phyloP scores from a whole-genome alignment of 352 stramenopile genomes.

The Saprolegnia parasitica region DNA sequence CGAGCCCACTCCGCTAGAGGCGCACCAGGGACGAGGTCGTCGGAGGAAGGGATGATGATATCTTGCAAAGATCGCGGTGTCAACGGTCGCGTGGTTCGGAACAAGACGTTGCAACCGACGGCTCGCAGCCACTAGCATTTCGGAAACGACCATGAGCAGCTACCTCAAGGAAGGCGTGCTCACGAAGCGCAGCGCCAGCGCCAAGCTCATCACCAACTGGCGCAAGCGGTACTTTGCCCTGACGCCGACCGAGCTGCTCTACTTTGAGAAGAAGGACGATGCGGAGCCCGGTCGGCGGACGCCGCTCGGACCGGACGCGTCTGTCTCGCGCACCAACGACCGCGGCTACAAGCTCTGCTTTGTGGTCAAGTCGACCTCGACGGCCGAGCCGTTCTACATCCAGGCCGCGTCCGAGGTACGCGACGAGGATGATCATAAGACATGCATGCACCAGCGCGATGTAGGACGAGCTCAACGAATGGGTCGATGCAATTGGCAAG shows the following conservation, averaged over 20 bases:
- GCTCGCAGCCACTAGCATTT: background rate
- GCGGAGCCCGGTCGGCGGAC: slow-evolving; percentile 37
- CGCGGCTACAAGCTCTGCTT: slow-evolving; percentile 58
- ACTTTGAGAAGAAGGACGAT: slow-evolving; percentile 45
- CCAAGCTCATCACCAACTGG: slow-evolving; percentile 44
- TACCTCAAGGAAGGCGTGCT: slow-evolving; percentile 73
- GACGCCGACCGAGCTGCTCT: slow-evolving; percentile 48
- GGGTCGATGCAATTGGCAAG: slow-evolving; percentile 2
- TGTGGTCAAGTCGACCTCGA: slow-evolving; percentile 43
- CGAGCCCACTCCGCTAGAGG: too few species aligned
- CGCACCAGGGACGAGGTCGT: too few species aligned
- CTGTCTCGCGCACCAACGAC: slow-evolving; percentile 56
- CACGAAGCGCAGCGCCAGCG: slow-evolving; percentile 52
- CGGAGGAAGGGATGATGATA: too few species aligned
- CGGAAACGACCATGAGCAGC: too few species aligned
- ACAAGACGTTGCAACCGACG: too few species aligned
- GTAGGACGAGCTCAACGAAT: slow-evolving; percentile 15
- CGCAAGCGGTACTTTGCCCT: slow-evolving; percentile 64
- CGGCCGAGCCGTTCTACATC: slow-evolving; percentile 46
- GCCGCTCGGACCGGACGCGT: slow-evolving; percentile 48
- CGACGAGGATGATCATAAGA: too few species aligned
- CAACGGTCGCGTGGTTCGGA: background rate
- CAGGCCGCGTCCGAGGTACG: slow-evolving; percentile 48
- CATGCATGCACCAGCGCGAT: background rate
- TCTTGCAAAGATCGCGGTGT: too few species aligned